phyloP scores from a whole-genome alignment of 2,329 filamentous ascomycete species.

The Emmonsiellopsis sp. region DNA sequence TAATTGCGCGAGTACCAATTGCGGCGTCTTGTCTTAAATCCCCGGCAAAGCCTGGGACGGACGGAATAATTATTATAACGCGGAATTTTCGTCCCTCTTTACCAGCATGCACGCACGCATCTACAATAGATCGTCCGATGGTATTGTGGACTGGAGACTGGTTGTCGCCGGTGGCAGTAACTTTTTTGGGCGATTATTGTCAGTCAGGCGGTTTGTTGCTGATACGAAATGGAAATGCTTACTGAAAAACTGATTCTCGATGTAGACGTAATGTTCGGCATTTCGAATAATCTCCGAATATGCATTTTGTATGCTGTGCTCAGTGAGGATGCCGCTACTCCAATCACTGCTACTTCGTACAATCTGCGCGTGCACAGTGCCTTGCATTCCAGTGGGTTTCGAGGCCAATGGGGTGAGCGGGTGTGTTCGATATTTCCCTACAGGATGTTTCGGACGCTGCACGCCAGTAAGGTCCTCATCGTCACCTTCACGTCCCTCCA shows the following conservation, averaged over 20 bases:
- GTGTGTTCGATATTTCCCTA: conserved; percentile 78
- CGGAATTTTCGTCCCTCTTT: conserved; percentile 81
- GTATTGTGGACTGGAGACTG: conserved; percentile 79
- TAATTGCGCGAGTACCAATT: conserved; percentile 80
- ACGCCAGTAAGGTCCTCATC: conserved; percentile 83
- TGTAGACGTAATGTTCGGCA: conserved; percentile 88
- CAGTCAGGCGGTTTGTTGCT: neutral
- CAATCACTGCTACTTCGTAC: conserved; percentile 71
- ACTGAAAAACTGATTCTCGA: conserved; percentile 97
- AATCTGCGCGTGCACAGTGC: conserved; percentile 71
- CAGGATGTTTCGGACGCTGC: conserved; percentile 78
- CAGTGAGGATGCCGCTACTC: conserved; percentile 50
- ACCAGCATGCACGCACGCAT: conserved; percentile 70
- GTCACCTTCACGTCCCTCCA: conserved; percentile 66
- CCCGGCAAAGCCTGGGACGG: conserved; percentile 86
- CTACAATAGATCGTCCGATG: conserved; percentile 80
- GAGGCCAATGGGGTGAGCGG: conserved; percentile 60
- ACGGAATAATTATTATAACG: conserved; percentile 80
- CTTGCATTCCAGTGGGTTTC: conserved; percentile 56
- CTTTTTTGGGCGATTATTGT: conserved; percentile 16
- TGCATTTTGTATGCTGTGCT: conserved; percentile 78
- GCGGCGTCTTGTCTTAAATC: conserved; percentile 77
- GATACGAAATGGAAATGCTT: conserved; percentile 15
- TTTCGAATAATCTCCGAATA: conserved; percentile 77
- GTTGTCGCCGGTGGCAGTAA: conserved; percentile 78